Base-by-base conservation (phyloP, 345 rosid species). In the Hypericum androsaemum region DNA sequence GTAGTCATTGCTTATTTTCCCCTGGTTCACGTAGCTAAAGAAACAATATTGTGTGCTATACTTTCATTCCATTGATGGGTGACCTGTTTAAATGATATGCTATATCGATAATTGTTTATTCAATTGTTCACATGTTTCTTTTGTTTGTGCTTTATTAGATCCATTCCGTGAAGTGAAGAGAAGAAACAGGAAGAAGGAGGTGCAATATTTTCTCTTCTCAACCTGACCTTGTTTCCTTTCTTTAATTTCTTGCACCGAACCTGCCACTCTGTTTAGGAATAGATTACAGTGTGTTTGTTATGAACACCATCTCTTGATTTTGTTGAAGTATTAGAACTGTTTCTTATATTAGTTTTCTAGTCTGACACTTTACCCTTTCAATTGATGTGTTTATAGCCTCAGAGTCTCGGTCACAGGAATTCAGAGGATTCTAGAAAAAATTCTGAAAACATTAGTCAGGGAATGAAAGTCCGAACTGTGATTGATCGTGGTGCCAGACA, bases 141-240 rank as follows among this genome's bases (percentile, higher is more conserved):
- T 59, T 43, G 6, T 61, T 58, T 55, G 43, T 36, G 44, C 38
- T 50, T 60, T 35, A 52, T 51, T 79, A 89, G 97, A 85, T 76
- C 80, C 97, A 28, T 89, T 83, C 56, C 94, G 65, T 54, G 89
- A 77, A 71, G 97, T 89, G 40, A 83, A 74, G 74, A 80, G 94
- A 49, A 83, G 59, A 70, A 77, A 83, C 62, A 77, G 71, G 79
- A 83, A 80, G 76, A 86, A 83, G 69, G 95, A 86, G 94, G 97
- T 83, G 76, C 7, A 9, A 10, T 47, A 28, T 44, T 41, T 11
- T 13, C 12, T 59, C 32, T 12, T 38, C 40, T 14, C 5, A 39
- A 9, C 5, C 37, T 50, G 12, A 38, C 7, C 37, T 38, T 43
- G 47, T 10, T 6, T 12, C 0, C 5, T 16, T 13, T 10, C 0